Base-by-base conservation (phyloP, 2,329 filamentous ascomycete genomes). In the Phialemoniopsis sp. region DNA sequence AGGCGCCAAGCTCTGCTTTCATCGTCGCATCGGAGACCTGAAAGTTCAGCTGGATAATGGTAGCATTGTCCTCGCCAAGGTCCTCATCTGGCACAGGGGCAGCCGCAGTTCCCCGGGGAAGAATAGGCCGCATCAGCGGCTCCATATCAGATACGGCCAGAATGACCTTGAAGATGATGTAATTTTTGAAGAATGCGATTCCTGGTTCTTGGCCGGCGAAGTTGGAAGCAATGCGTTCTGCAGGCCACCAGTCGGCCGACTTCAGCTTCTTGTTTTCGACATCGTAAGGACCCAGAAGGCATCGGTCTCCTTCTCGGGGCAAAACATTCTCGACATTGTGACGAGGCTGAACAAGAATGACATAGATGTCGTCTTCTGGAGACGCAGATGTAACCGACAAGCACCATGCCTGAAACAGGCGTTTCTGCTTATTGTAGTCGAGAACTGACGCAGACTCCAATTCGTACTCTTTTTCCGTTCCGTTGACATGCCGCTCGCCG, bases 371-470 rank as follows among this genome's bases (percentile, higher is more conserved):
- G 2, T 40, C 33, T 3, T 46, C 41, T 1, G 47, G 38, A 6
- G 21, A 26, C 10, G 21, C 21, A 26, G 21, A 10, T 26, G 21
- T 26, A 10, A 26, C 21, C 21, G 21, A 4, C 3, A 51, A 26
- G 5, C 43, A 29, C 50, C 50, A 52, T 2, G 44, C 47, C 3
- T 38, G 36, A 41, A 45, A 46, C 0, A 29, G 14, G 9, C 26
- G 34, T 1, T 60, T 47, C 13, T 52, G 49, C 19, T 53, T 56
- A 49, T 68, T 67, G 53, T 63, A 62, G 12, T 52, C 46, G 4
- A 54, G 51, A 0, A 61, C 45, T 8, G 58, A 59, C 18, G 57
- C 46, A 15, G 21, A 13, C 16, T 52, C 48, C 1, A 42, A n/a
- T 1, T 34, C 32, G 4, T 48, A 37, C 10, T 52, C 50, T 10